Evolutionary conservation across 257 asterid species (phyloP), one percentile per base, ranked within the genome.

Genomic region (Solanum tarijense): DNA sequence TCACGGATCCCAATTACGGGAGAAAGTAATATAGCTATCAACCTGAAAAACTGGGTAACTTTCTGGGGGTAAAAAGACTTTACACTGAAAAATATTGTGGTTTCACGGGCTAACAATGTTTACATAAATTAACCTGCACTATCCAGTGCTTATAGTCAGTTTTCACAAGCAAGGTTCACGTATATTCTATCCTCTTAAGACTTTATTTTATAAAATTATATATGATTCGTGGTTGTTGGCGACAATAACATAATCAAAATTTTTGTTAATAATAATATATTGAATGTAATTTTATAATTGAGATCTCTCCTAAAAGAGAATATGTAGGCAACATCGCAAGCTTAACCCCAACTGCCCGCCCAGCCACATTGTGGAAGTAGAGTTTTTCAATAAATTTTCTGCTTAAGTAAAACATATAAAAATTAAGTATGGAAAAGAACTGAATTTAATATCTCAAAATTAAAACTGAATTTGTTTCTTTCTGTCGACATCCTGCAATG

Each of bases 1-100:
- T 43, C 85, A 79, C 85, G 39, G 85, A 43, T 79, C 85, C 66
- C 85, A 11, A 74, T 36, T 74, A 74, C 6, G 6, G 65, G 39
- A 10, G 39, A 48, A 43, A 79, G 85, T 79, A 27, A 14, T 43
- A 79, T 3, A 79, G 27, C 66, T 79, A 79, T 79, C 66, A 43
- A 79, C 39, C 85, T 79, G 85, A 48, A 79, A 79, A 79, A 79
- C 85, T 79, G 66, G 25, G 36, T 79, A 43, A 79, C 85, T 79
- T 79, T 79, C 85, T 43, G 38, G 65, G 39, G 39, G 85, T 43
- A 79, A 79, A 79, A 79, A 46, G 85, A 79, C 85, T 79, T 43
- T 31, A 79, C 65, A 14, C 66, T 79, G 39, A 43, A 79, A 79
- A 79, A 43, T 79, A 43, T 14, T 79, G 84, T 7, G 65, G 5